Conservation (phyloP, 2,329 filamentous ascomycete species). For the Fusarium acutatum region DNA sequence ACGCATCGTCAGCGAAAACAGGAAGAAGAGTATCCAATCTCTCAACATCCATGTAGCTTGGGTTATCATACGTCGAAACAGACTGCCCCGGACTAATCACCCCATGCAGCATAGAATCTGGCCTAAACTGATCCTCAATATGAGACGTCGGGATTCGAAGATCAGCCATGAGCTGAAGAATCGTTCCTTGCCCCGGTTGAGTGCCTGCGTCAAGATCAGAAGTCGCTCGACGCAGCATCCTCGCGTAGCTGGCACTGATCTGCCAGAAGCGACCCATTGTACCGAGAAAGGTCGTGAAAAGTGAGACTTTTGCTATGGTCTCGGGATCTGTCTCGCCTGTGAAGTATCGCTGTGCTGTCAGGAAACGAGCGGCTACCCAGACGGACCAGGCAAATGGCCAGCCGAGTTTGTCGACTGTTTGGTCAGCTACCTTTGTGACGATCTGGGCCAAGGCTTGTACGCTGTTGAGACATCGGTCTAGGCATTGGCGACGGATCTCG, state of each 20-base stretch:
- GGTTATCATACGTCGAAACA: not conserved
- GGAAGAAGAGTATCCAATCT: not conserved
- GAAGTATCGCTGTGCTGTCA: not conserved
- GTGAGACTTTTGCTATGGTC: fast-evolving
- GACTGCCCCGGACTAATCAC: not conserved
- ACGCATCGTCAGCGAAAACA: not conserved
- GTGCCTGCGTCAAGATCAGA: not conserved
- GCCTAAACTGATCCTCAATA: not conserved
- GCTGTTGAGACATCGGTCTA: not conserved
- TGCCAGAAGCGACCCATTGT: not conserved
- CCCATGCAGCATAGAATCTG: not conserved
- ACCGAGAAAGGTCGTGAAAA: not conserved
- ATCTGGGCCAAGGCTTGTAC: not conserved
- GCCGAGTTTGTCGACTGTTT: not conserved
- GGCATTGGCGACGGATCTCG: not conserved
- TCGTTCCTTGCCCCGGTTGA: fast-evolving
- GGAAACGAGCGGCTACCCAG: not conserved
- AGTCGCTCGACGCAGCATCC: not conserved
- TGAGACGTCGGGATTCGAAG: not conserved
- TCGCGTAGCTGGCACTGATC: not conserved
- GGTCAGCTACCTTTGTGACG: not conserved
- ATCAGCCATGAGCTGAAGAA: not conserved
- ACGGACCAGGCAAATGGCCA: not conserved
- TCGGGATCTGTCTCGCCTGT: fast-evolving
- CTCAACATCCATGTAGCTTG: not conserved